These are phyloP conservation scores for Eucalyptus guilfoylei DNA, from an alignment of 345 rosid genomes.

Conservation along the genomic window DNA sequence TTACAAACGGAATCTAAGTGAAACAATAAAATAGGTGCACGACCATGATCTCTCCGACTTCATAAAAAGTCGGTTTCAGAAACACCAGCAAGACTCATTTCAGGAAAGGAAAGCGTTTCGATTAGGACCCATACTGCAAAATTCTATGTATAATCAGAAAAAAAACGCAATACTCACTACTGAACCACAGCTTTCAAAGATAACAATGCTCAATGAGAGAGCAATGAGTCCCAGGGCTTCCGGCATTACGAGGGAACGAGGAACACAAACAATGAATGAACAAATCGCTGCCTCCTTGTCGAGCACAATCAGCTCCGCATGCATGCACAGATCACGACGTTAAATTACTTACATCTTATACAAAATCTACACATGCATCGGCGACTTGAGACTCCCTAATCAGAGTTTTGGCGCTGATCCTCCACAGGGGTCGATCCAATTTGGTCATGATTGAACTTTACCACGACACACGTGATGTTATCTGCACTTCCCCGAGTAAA, in stretches of 20 bases:
- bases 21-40: background rate
- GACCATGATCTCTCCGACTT: background rate
- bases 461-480: conserved; percentile 96
- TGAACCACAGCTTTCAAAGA: background rate
- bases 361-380: conserved; percentile 6
- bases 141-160: background rate
- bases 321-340: conserved; percentile 7
- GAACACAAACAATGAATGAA: conserved; percentile 21
- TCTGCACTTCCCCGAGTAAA: conserved; percentile 85
- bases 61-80: background rate
- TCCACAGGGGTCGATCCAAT: conserved; percentile 1
- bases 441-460: conserved; percentile 51
- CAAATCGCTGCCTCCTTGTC: conserved; percentile 7
- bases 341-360: background rate
- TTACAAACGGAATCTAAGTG: background rate
- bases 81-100: background rate
- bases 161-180: background rate
- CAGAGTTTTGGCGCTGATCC: background rate
- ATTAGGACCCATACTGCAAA: background rate
- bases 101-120: background rate
- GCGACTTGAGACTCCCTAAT: background rate
- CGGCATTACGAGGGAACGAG: background rate
- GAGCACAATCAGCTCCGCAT: conserved; percentile 13
- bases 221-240: background rate
- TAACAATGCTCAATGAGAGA: background rate